These are phyloP conservation scores for Pythium monospermum DNA, from an alignment of 352 stramenopile genomes.

Conservation along the genomic window DNA sequence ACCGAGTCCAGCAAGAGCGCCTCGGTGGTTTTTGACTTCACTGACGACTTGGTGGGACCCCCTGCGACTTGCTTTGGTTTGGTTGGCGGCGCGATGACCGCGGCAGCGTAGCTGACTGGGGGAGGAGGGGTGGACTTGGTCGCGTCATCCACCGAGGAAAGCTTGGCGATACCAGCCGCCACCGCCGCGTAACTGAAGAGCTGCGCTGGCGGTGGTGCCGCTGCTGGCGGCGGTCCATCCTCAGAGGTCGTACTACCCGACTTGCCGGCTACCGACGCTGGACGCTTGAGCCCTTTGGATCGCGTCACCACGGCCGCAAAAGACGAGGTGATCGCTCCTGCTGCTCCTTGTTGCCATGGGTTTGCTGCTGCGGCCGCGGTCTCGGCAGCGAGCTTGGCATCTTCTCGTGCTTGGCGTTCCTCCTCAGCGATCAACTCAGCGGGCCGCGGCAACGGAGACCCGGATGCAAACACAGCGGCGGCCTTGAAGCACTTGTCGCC, in stretches of 20 bases:
- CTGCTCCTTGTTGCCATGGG: background rate
- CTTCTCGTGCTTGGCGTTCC: slow-evolving; percentile 1
- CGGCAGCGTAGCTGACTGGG: slow-evolving; percentile 64
- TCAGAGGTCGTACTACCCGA: background rate
- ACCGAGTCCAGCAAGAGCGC: slow-evolving; percentile 45
- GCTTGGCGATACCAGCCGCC: slow-evolving; percentile 56
- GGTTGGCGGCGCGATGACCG: slow-evolving; percentile 35
- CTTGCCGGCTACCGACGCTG: slow-evolving; percentile 19
- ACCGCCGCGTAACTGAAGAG: slow-evolving; percentile 72
- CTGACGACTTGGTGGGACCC: background rate
- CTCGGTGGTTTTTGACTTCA: slow-evolving; percentile 3
- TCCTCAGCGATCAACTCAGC: slow-evolving; percentile 21
- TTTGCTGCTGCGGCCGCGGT: background rate
- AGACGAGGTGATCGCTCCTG: slow-evolving; percentile 30
- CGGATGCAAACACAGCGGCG: slow-evolving; percentile 17
- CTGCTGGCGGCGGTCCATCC: background rate
- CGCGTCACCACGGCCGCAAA: slow-evolving; percentile 53
- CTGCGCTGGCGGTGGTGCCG: slow-evolving; percentile 10
- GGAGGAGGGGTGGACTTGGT: slow-evolving; percentile 6
- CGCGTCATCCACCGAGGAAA: slow-evolving; percentile 14
- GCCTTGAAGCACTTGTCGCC: slow-evolving; percentile 20
- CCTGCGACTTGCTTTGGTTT: background rate
- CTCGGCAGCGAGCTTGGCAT: background rate
- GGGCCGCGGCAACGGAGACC: slow-evolving; percentile 17
- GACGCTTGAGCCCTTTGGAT: slow-evolving; percentile 27